Conservation (phyloP, 140 eudicot genomes). For the Senecio squalidus region DNA sequence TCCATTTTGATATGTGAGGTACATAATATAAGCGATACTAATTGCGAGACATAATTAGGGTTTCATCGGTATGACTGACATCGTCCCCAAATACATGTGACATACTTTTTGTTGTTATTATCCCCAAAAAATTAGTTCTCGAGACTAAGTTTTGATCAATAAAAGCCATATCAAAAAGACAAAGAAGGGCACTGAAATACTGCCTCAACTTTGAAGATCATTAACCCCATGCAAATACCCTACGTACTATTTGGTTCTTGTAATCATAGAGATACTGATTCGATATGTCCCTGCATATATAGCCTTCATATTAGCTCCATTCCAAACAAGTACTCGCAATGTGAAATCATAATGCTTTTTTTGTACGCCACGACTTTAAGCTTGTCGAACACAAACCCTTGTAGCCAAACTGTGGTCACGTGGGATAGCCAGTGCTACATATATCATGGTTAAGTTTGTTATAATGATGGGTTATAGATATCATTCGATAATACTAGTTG, state of each 20-base stretch:
- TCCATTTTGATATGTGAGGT: too few species aligned
- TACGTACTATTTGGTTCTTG: constrained; percentile 27
- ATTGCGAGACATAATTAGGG: too few species aligned
- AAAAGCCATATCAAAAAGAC: constrained; percentile 27
- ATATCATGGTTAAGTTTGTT: constrained; percentile 7
- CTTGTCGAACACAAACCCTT: constrained; percentile 1
- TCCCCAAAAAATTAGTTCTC: constrained; percentile 4
- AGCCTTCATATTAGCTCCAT: constrained; percentile 24
- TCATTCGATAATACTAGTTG: neutral
- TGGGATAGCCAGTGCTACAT: neutral
- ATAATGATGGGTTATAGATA: neutral
- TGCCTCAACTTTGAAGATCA: constrained; percentile 6
- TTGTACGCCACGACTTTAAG: constrained; percentile 3
- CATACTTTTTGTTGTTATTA: constrained; percentile 25
- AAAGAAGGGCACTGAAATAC: constrained; percentile 13
- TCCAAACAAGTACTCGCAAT: constrained; percentile 22
- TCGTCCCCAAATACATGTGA: constrained; percentile 25
- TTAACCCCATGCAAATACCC: constrained; percentile 13
- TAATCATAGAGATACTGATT: constrained; percentile 34
- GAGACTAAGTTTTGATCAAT: constrained; percentile 16
- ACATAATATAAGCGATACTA: neutral
- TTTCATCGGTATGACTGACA: constrained; percentile 19
- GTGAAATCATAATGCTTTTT: constrained; percentile 11
- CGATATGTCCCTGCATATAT: constrained; percentile 37
- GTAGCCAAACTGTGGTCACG: neutral